A percentile compares a stretch with the other conserved stretches of the same genome.
phyloP scores from a whole-genome alignment of 768 basidiomycete species.

The Tylopilus sp. region DNA sequence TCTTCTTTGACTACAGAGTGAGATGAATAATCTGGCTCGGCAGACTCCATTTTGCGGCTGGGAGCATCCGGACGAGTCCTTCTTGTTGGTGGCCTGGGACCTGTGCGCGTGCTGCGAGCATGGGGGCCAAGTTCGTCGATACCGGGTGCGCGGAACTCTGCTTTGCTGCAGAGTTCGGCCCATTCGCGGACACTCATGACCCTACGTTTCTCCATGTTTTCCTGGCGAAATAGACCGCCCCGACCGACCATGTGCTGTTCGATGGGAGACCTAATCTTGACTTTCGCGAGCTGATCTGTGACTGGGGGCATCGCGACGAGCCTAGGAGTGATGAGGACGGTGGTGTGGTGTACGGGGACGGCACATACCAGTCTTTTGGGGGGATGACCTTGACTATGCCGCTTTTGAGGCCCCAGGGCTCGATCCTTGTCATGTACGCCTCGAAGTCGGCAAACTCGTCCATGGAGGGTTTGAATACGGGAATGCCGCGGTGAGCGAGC shows the following conservation, averaged over 20 bases:
- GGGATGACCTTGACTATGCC: slow-evolving; percentile 97
- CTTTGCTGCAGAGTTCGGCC: slow-evolving; percentile 70
- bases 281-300: slow-evolving; percentile 60
- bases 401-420: slow-evolving; percentile 85
- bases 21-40: slow-evolving; percentile 39
- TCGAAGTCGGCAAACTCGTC: slow-evolving; percentile 93
- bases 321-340: slow-evolving; percentile 41
- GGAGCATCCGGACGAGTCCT: slow-evolving; percentile 44
- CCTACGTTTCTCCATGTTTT: slow-evolving; percentile 87
- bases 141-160: slow-evolving; percentile 73
- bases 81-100: slow-evolving; percentile 34
- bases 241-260: slow-evolving; percentile 90
- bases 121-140: slow-evolving; percentile 61
- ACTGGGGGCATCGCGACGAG: slow-evolving; percentile 68
- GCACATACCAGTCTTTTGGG: slow-evolving; percentile 84
- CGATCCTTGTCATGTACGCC: slow-evolving; percentile 79
- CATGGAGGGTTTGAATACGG: slow-evolving; percentile 93
- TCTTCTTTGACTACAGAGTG: slow-evolving; percentile 45
- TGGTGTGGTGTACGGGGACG: slow-evolving; percentile 11
- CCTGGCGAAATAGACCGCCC: slow-evolving; percentile 82
- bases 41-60: slow-evolving; percentile 37
- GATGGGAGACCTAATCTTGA: slow-evolving; percentile 87
- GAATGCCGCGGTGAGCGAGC: slow-evolving; percentile 82
- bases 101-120: slow-evolving; percentile 37
- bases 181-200: slow-evolving; percentile 85